Evolutionary conservation across 495 filamentous ascomycete genomes (phyloP).

Genomic region (Patellaria atrata): DNA sequence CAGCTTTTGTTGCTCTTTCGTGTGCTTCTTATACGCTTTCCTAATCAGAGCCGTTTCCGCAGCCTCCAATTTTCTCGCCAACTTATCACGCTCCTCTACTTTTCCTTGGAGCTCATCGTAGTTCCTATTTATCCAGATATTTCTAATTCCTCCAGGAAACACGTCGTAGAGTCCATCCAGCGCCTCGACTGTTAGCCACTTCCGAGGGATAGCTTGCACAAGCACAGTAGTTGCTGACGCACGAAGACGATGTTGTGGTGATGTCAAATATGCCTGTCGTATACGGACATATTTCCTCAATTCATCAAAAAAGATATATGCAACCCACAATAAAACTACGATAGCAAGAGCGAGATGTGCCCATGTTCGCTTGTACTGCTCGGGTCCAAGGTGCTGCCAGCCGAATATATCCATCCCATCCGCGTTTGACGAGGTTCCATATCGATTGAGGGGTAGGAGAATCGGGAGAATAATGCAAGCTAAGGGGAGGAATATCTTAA

Average conservation of each 20-base stretch:
- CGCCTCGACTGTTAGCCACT: conserved; percentile 73
- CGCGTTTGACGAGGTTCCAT: conserved; percentile 26
- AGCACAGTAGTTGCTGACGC: conserved; percentile 96
- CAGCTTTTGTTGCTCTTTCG: conserved; percentile 47
- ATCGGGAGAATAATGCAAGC: conserved; percentile 69
- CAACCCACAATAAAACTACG: conserved; percentile 67
- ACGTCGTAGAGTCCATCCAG: conserved; percentile 84
- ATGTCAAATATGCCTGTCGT: conserved; percentile 88
- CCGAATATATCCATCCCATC: conserved; percentile 31
- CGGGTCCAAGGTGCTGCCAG: conserved; percentile 73
- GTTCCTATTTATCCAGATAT: conserved; percentile 93
- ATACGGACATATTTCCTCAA: conserved; percentile 84
- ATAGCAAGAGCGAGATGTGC: conserved; percentile 76
- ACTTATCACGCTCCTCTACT: conserved; percentile 54
- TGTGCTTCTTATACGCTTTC: conserved; percentile 59
- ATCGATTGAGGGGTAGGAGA: conserved; percentile 65
- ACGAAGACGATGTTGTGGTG: conserved; percentile 80
- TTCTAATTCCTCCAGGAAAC: conserved; percentile 87
- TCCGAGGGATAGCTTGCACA: conserved; percentile 73
- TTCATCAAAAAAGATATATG: conserved; percentile 77
- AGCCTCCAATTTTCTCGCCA: conserved; percentile 60
- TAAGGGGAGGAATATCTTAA: conserved; percentile 81
- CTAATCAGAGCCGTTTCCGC: conserved; percentile 78
- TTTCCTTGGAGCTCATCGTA: conserved; percentile 80
- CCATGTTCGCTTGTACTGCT: conserved; percentile 64